Percentiles rank a stretch among this genome's conserved stretches.
These are phyloP conservation scores for Jatropha multifida DNA, from an alignment of 441 rosid species.

Conservation along the genomic window DNA sequence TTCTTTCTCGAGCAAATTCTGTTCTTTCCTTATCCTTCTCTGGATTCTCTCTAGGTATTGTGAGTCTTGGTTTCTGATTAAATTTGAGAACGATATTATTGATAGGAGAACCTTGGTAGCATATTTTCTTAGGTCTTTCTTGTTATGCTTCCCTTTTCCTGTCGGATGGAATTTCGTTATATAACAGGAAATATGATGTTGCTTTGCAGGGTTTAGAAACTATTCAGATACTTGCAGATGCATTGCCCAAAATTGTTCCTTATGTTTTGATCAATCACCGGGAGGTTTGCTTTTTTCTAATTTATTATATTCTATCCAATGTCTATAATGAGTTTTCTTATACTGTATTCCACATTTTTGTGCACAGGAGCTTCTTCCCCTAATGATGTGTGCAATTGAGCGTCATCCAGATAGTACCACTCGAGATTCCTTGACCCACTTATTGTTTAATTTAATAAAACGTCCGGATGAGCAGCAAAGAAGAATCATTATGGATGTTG, in stretches of 20 bases:
- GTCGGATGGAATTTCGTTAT: conserved; percentile 21
- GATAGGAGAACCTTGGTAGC: neutral
- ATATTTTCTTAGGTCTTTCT: neutral
- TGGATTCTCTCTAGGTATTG: conserved; percentile 16
- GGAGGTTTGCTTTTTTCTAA: conserved; percentile 56
- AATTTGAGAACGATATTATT: conserved; percentile 1
- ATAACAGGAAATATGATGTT: conserved; percentile 25
- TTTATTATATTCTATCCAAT: conserved; percentile 11
- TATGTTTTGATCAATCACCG: conserved; percentile 96
- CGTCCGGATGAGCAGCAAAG: conserved; percentile 99
- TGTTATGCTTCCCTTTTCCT: neutral
- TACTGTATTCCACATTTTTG: conserved; percentile 21
- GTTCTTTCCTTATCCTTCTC: conserved; percentile 13
- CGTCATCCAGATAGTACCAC: conserved; percentile 81
- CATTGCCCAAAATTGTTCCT: conserved; percentile 96
- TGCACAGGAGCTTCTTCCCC: conserved; percentile 91
- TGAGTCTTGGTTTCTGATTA: conserved; percentile 6
- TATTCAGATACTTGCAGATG: conserved; percentile 93
- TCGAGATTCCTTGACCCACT: conserved; percentile 93
- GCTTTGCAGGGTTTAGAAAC: conserved; percentile 78
- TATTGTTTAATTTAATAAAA: conserved; percentile 89
- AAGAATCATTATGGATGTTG: conserved; percentile 91
- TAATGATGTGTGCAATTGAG: conserved; percentile 99
- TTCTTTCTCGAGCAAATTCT: conserved; percentile 23
- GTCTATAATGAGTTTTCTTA: neutral